A percentile compares a stretch with the other conserved stretches of the same genome.
These are phyloP conservation scores for Trichoderma sp. DNA, from an alignment of 2,329 filamentous ascomycete genomes.

Conservation along the genomic window DNA sequence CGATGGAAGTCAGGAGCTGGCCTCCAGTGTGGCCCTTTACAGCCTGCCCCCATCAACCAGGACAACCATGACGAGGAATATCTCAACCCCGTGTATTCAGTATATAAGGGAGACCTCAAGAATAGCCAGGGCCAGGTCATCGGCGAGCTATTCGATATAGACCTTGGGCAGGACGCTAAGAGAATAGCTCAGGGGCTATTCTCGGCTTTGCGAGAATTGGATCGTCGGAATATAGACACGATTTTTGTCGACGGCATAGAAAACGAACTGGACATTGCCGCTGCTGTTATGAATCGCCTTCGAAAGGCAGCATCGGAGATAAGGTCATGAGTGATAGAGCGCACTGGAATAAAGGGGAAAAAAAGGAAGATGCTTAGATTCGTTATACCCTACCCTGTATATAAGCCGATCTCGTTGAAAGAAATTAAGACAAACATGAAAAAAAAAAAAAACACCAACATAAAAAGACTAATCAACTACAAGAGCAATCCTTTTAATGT, in stretches of 20 bases:
- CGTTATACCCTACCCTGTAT: constrained; percentile 25
- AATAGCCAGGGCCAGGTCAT: constrained; percentile 37
- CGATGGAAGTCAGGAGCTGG: constrained; percentile 57
- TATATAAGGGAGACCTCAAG: constrained; percentile 46
- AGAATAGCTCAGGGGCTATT: constrained; percentile 86
- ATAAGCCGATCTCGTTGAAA: constrained; percentile 21
- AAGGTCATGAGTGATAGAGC: constrained; percentile 46
- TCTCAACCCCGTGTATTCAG: constrained; percentile 41
- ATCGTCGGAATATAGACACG: constrained; percentile 73
- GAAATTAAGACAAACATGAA: constrained; percentile 20
- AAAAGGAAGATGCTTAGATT: constrained; percentile 25
- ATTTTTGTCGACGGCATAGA: constrained; percentile 91
- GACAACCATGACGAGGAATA: constrained; percentile 30
- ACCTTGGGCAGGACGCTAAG: constrained; percentile 69
- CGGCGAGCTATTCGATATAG: constrained; percentile 64
- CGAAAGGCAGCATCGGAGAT: constrained; percentile 72
- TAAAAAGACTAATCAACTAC: constrained; percentile 6
- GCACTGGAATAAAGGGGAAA: constrained; percentile 33
- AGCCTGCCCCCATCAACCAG: constrained; percentile 34
- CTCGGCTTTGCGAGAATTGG: constrained; percentile 80
- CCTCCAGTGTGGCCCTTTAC: constrained; percentile 44
- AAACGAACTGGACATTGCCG: constrained; percentile 77
- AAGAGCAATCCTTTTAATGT: constrained; percentile 12
- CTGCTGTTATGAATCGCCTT: constrained; percentile 82
- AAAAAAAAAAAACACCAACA: background rate